These are phyloP conservation scores for Acacia pycnantha DNA, from an alignment of 331 rosid genomes.

Conservation along the genomic window DNA sequence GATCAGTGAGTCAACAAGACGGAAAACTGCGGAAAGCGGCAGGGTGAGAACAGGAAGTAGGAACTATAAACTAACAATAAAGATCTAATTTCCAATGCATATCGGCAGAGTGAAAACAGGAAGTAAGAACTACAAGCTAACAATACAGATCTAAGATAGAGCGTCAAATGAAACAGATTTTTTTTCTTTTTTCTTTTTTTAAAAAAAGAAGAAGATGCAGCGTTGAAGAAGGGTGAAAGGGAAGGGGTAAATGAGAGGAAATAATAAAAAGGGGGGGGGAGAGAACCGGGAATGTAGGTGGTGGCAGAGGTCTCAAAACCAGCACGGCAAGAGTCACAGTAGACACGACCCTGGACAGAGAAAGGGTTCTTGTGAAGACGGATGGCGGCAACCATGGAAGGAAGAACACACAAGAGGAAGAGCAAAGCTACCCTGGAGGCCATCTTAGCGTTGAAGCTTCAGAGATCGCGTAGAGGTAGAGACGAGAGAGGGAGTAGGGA, in stretches of 20 bases:
- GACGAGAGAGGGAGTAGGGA: not conserved
- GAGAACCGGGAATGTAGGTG: slow-evolving; percentile 64
- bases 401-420: slow-evolving; percentile 46
- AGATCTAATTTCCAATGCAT: not conserved
- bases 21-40: not conserved
- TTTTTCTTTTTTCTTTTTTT: no score
- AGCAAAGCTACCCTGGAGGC: slow-evolving; percentile 40
- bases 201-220: no score
- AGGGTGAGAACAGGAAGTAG: not conserved
- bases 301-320: slow-evolving; percentile 83
- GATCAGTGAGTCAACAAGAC: not conserved
- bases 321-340: slow-evolving; percentile 83
- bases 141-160: not conserved
- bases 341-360: slow-evolving; percentile 59
- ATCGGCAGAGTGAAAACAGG: not conserved
- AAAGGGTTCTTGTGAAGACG: slow-evolving; percentile 61
- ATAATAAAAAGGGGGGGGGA: not conserved
- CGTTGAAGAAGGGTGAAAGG: not conserved
- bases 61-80: not conserved
- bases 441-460: not conserved
- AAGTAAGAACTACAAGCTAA: not conserved
- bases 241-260: not conserved
- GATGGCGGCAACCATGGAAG: slow-evolving; percentile 66
- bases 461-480: not conserved
- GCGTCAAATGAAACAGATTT: not conserved